phyloP scores from a whole-genome alignment of 2,329 filamentous ascomycete genomes.

The Fusarium camptoceras region DNA sequence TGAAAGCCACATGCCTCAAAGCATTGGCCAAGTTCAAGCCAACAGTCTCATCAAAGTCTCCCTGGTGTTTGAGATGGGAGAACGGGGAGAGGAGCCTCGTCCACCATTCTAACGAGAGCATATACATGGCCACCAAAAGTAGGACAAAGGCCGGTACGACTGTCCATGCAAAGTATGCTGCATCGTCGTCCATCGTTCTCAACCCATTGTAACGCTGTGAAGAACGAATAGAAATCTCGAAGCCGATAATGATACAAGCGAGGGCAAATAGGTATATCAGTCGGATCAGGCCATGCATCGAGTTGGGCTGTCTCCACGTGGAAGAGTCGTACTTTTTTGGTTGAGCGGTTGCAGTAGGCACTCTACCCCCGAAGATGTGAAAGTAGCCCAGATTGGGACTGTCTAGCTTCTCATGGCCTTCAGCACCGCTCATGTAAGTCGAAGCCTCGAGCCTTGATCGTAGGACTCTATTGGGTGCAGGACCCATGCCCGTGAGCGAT shows the following conservation, averaged over 20 bases:
- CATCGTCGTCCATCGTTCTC: conserved; percentile 45
- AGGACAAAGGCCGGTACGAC: conserved; percentile 49
- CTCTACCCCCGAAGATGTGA: conserved; percentile 45
- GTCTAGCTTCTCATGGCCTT: conserved; percentile 51
- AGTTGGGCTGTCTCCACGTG: conserved; percentile 48
- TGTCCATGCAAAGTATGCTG: conserved; percentile 53
- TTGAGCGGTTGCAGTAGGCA: conserved; percentile 27
- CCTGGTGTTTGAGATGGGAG: conserved; percentile 44
- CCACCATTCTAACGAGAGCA: conserved; percentile 49
- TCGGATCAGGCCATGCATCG: conserved; percentile 48
- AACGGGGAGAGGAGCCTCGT: conserved; percentile 52
- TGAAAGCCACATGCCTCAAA: conserved; percentile 44
- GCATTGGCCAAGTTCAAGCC: conserved; percentile 51
- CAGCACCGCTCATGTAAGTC: conserved; percentile 51
- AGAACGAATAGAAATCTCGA: conserved; percentile 51
- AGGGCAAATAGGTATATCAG: conserved; percentile 45
- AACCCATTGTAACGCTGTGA: conserved; percentile 50
- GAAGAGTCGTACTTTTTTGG: conserved; percentile 39
- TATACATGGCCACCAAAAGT: conserved; percentile 47
- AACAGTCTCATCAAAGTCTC: conserved; percentile 48
- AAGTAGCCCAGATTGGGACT: conserved; percentile 42
- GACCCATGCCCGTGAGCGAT: conserved; percentile 51
- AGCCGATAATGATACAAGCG: conserved; percentile 48
- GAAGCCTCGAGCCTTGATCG: conserved; percentile 45
- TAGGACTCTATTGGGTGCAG: conserved; percentile 46